Evolutionary conservation across 305 asterid genomes (phyloP).

Genomic region (Rubia occidens): DNA sequence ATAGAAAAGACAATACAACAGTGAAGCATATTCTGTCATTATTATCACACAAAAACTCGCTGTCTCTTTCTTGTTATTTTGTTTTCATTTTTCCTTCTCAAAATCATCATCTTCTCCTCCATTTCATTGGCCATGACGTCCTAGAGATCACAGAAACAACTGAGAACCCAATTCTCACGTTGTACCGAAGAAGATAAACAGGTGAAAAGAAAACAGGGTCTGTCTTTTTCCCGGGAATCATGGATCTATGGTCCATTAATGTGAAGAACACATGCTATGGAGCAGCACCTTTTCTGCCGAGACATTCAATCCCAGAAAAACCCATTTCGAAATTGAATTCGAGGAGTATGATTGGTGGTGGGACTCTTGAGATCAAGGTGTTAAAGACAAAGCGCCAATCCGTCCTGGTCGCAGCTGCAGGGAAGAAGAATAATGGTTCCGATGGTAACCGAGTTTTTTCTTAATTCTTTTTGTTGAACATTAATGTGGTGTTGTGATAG

Average conservation of each 20-base stretch:
- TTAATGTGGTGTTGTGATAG: background rate
- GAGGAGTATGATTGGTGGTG: constrained; percentile 12
- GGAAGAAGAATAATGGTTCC: constrained; percentile 18
- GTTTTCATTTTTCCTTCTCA: background rate
- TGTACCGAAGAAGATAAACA: background rate
- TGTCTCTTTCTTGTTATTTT: constrained; percentile 2
- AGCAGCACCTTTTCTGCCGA: constrained; percentile 17
- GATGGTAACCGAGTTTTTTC: constrained; percentile 13
- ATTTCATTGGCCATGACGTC: background rate
- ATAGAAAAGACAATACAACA: constrained; percentile 2
- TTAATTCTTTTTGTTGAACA: background rate
- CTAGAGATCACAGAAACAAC: constrained; percentile 9
- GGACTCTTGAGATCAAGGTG: constrained; percentile 16
- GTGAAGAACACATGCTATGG: constrained; percentile 6
- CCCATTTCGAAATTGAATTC: constrained; percentile 16
- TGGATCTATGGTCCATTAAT: constrained; percentile 18
- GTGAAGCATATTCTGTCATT: constrained; percentile 3
- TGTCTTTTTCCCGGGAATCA: constrained; percentile 1
- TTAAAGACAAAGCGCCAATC: constrained; percentile 14
- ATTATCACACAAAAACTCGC: background rate
- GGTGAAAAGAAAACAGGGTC: background rate
- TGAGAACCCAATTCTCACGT: constrained; percentile 2
- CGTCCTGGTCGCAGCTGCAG: constrained; percentile 17
- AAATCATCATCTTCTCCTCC: constrained; percentile 6
- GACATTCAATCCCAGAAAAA: constrained; percentile 15